Conservation (phyloP, 148 eudicot genomes). For the Mesembryanthemum crystallinum region DNA sequence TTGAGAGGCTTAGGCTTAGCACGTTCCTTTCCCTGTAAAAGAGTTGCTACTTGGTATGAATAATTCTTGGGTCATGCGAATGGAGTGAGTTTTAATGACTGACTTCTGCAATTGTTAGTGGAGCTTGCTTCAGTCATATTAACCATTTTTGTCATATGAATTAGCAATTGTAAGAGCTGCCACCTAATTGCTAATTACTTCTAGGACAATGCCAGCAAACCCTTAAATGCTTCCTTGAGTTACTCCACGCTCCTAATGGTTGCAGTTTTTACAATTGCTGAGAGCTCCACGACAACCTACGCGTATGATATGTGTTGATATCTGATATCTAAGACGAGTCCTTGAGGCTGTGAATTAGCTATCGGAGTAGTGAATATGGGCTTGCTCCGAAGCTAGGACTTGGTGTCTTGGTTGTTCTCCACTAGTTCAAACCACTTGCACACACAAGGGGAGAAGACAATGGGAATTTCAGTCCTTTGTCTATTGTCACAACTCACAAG, state of each 20-base stretch:
- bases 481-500: too few relatives aligned
- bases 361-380: background rate
- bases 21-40: background rate
- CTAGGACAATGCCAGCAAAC: background rate
- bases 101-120: background rate
- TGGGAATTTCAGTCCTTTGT: too few relatives aligned
- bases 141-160: too few relatives aligned
- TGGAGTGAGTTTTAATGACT: background rate
- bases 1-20: background rate
- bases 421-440: too few relatives aligned
- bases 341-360: background rate
- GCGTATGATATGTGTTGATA: background rate
- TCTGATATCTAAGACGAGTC: background rate
- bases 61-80: background rate
- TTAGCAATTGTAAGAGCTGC: too few relatives aligned
- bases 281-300: background rate
- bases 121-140: too few relatives aligned
- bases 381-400: background rate
- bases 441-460: too few relatives aligned
- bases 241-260: background rate
- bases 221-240: background rate
- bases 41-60: background rate
- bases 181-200: too few relatives aligned
- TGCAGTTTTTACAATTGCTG: background rate
- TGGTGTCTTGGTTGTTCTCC: too few relatives aligned